Base-by-base conservation (phyloP, 176 grass and related monocot species). In the Tuctoria greenei region DNA sequence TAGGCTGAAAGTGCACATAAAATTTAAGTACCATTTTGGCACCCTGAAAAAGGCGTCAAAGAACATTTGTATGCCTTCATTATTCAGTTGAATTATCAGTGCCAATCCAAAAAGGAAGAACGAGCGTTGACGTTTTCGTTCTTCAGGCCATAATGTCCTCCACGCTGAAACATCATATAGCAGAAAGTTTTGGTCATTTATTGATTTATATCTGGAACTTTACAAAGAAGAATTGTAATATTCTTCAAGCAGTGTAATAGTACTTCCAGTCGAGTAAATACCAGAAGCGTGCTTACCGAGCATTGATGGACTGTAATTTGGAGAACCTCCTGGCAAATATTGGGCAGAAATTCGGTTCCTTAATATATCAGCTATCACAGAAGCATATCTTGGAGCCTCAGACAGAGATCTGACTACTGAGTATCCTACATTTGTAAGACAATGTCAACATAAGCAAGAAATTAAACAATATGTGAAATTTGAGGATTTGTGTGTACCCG, bases 391-490 rank as follows among this genome's bases (percentile, higher is more conserved):
- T 46, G 95, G 89, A 85, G 95, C 95, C 88, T 99, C 95, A 62
- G 95, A 88, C 66, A 99, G 81, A 61, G 95, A 99, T 84, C 95
- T 93, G 78, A 99, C 95, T 24, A 99, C 95, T 6, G 95, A 99
- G 76, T 99, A 99, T 55, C 95, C 95, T 99, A 85, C 80, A 66
- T 74, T 88, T 64, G 1, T 13, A 81, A 61, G 74, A 57, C 13
- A 34, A 36, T 75, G 64, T 75, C 25, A 82, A 49, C 31, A 73
- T 47, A 15, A 1, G 75, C 18, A 72, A 61, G 23, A 15, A 82
- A 21, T 24, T 18, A 67, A 31, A 59, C 13, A 7, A 5, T 14
- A 8, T 15, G 56, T 39, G 1, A 18, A 35, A 39, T 20, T 21
- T 73, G 4, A 73, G 42, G 73, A 66, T 62, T 82, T 64, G 41